A percentile compares a stretch with the other conserved stretches of the same genome.
Evolutionary conservation across 768 basidiomycete species (phyloP).

Genomic region (Mycena amicta): DNA sequence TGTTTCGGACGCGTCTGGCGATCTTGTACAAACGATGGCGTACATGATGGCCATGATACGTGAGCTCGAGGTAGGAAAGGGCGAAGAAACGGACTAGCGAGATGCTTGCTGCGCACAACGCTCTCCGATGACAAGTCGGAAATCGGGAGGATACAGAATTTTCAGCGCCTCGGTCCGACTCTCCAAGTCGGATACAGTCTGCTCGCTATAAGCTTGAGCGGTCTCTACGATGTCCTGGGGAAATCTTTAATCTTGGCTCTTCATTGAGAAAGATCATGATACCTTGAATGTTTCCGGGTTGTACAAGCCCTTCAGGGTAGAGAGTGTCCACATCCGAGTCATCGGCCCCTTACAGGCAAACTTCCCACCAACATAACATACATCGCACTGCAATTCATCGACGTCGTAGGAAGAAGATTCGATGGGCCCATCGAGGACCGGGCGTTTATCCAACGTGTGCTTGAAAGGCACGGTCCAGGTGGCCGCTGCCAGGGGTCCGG

Average conservation of each 20-base stretch:
- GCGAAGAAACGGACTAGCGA: not conserved
- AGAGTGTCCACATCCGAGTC: not conserved
- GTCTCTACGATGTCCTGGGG: slow-evolving; percentile 6
- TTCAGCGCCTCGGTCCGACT: slow-evolving; percentile 4
- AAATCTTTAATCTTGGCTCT: not conserved
- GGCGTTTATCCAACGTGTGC: slow-evolving; percentile 7
- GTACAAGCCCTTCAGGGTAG: slow-evolving; percentile 12
- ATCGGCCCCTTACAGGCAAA: not conserved
- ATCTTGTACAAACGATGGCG: slow-evolving; percentile 10
- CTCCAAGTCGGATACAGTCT: not conserved
- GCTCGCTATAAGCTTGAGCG: not conserved
- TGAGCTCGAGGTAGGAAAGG: not conserved
- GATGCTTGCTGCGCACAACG: slow-evolving; percentile 5
- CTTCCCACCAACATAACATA: slow-evolving; percentile 10
- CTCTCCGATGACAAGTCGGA: slow-evolving; percentile 12
- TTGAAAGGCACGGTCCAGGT: slow-evolving; percentile 16
- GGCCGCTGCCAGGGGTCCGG: not conserved
- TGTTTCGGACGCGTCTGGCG: slow-evolving; percentile 3
- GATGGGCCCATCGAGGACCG: slow-evolving; percentile 2
- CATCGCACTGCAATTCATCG: slow-evolving; percentile 14
- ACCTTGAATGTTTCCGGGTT: slow-evolving; percentile 7
- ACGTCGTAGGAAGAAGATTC: not conserved
- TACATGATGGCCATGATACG: slow-evolving; percentile 13
- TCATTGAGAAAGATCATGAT: not conserved
- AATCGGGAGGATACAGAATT: slow-evolving; percentile 8